Conservation (phyloP, 305 asterid species). For the Andrographis paniculata region DNA sequence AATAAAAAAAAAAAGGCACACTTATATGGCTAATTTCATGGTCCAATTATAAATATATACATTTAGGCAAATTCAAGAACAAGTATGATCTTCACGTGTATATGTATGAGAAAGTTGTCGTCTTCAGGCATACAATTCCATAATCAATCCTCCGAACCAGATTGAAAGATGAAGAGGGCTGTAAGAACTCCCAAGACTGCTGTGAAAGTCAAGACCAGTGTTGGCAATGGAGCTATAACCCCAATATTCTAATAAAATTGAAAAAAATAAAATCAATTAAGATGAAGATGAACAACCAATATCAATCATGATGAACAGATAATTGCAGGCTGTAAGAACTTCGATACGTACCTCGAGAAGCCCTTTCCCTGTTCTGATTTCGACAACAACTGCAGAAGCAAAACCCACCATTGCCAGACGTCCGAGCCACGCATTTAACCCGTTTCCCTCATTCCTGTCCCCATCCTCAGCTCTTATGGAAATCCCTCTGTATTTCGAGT, state of each 20-base stretch:
- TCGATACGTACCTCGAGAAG: constrained; percentile 63
- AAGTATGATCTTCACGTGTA: too few species aligned
- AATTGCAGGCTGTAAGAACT: too few species aligned
- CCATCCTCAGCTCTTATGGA: constrained; percentile 48
- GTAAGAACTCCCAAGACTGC: constrained; percentile 59
- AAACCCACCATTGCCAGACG: constrained; percentile 72
- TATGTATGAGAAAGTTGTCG: too few species aligned
- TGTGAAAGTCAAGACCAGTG: constrained; percentile 56
- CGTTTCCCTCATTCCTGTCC: constrained; percentile 31
- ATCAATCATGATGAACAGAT: neutral
- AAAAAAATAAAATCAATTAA: neutral
- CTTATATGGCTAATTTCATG: too few species aligned
- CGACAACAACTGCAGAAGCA: constrained; percentile 57
- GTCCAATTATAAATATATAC: too few species aligned
- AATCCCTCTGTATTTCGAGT: constrained; percentile 18
- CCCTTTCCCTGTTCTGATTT: constrained; percentile 63
- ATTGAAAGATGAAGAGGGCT: constrained; percentile 71
- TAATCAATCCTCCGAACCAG: constrained; percentile 47
- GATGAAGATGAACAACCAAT: neutral
- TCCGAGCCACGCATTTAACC: constrained; percentile 63
- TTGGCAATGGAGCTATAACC: constrained; percentile 48
- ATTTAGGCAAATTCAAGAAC: too few species aligned
- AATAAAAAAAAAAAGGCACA: too few species aligned
- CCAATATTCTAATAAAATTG: constrained; percentile 57
- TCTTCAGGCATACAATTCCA: neutral